These are phyloP conservation scores for Skeletonema marinoi DNA, from an alignment of 108 stramenopile genomes.

Conservation along the genomic window DNA sequence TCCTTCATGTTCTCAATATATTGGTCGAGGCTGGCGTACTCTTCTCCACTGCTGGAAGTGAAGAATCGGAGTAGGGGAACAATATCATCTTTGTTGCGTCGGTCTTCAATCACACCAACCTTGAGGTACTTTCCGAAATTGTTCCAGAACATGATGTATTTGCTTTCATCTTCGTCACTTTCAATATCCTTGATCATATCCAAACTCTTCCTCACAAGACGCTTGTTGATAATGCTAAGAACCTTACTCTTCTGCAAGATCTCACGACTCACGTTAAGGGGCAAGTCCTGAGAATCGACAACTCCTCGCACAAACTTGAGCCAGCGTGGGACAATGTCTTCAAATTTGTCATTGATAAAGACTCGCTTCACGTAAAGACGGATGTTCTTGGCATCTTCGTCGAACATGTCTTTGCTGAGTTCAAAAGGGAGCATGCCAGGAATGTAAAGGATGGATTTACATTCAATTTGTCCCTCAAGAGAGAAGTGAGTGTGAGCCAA, in stretches of 20 bases:
- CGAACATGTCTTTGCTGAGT: constrained; percentile 95
- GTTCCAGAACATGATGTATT: constrained; percentile 90
- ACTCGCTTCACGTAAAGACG: constrained; percentile 98
- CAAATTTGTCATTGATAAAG: constrained; percentile 99
- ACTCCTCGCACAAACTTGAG: constrained; percentile 96
- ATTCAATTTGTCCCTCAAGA: constrained; percentile 98
- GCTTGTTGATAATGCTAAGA: constrained; percentile 96
- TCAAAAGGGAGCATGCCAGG: constrained; percentile 96
- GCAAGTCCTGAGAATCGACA: constrained; percentile 95
- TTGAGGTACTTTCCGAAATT: constrained; percentile 98
- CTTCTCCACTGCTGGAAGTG: constrained; percentile 81
- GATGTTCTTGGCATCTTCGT: constrained; percentile 90
- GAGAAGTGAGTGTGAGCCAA: constrained; percentile 93
- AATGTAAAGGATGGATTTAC: constrained; percentile 94
- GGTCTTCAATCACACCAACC: constrained; percentile 93
- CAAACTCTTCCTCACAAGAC: constrained; percentile 94
- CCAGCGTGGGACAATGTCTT: constrained; percentile 97
- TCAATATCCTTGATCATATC: constrained; percentile 93
- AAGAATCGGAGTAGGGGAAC: constrained; percentile 86
- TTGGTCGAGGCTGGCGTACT: constrained; percentile 84
- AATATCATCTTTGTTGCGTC: constrained; percentile 88
- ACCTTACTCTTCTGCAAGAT: constrained; percentile 98
- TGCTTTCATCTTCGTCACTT: constrained; percentile 73
- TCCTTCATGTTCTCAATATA: constrained; percentile 93
- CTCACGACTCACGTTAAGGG: constrained; percentile 96